Evolutionary conservation across 306 rosid species (phyloP).

Genomic region (Acmispon strigosus): DNA sequence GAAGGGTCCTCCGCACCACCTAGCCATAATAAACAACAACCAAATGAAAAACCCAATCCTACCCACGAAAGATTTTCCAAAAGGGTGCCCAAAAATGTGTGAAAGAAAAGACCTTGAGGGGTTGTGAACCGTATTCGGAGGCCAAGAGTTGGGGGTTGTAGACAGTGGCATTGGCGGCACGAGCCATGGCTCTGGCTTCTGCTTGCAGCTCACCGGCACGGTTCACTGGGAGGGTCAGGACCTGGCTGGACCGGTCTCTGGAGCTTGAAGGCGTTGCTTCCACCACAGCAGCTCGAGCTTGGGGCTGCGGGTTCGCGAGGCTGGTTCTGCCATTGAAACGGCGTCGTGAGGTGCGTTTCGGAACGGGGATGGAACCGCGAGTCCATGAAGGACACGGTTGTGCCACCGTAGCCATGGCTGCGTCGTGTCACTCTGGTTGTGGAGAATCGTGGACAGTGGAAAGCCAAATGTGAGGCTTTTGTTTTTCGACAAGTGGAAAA

Average conservation of each 20-base stretch:
- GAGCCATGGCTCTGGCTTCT: slow-evolving; percentile 67
- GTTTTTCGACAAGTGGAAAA: too few relatives aligned
- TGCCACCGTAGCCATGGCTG: slow-evolving; percentile 20
- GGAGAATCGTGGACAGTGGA: not conserved
- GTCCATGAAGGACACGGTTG: slow-evolving; percentile 29
- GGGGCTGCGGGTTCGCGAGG: not conserved
- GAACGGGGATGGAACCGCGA: slow-evolving; percentile 12
- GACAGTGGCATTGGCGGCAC: slow-evolving; percentile 56
- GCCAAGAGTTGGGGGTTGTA: slow-evolving; percentile 57
- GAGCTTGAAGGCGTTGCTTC: slow-evolving; percentile 38
- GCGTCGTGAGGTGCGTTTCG: slow-evolving; percentile 7
- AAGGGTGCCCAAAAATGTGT: not conserved
- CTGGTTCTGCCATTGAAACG: slow-evolving; percentile 7
- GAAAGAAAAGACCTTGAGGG: slow-evolving; percentile 38
- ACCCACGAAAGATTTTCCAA: not conserved
- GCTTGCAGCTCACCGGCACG: slow-evolving; percentile 70
- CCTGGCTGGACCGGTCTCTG: slow-evolving; percentile 23
- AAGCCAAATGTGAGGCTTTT: not conserved
- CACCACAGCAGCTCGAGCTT: slow-evolving; percentile 42
- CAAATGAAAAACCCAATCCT: not conserved
- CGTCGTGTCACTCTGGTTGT: not conserved
- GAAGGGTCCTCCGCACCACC: slow-evolving; percentile 62
- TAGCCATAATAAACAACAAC: not conserved
- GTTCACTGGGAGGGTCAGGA: slow-evolving; percentile 21
- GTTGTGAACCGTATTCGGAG: slow-evolving; percentile 45